These are phyloP conservation scores for Peribolospora kevripleyi DNA, from an alignment of 768 basidiomycete species.

Conservation along the genomic window DNA sequence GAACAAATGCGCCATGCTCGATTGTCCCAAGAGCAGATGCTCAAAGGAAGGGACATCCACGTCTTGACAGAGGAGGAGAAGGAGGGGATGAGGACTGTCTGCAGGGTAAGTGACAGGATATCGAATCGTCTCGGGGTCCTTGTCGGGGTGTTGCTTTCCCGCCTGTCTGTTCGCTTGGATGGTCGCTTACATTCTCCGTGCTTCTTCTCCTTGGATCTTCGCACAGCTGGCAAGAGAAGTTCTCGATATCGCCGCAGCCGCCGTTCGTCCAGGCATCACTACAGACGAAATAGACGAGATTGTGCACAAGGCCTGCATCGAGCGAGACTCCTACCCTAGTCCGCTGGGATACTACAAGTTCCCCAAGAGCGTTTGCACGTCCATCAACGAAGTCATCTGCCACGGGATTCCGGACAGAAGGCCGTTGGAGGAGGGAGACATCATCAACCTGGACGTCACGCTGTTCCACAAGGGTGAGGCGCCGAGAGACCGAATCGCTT, in stretches of 20 bases:
- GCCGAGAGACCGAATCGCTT: neutral
- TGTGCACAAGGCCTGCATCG: conserved; percentile 73
- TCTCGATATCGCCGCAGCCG: conserved; percentile 70
- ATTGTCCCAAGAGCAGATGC: conserved; percentile 6
- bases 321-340: conserved; percentile 78
- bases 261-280: conserved; percentile 70
- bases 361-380: conserved; percentile 95
- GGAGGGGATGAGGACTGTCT: conserved; percentile 67
- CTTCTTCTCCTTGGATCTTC: neutral
- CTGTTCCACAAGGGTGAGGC: conserved; percentile 47
- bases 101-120: conserved; percentile 60
- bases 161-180: neutral
- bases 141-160: neutral
- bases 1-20: conserved; percentile 9
- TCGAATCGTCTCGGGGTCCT: neutral
- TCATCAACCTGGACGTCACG: conserved; percentile 75
- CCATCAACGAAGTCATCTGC: conserved; percentile 86
- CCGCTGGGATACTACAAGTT: conserved; percentile 74
- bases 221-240: conserved; percentile 73
- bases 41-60: conserved; percentile 30
- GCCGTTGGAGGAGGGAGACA: conserved; percentile 71
- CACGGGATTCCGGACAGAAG: conserved; percentile 39
- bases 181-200: neutral
- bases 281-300: conserved; percentile 87
- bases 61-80: conserved; percentile 44